Evolutionary conservation across 768 basidiomycete genomes (phyloP).

Genomic region (Leucocoprinus leucothites): DNA sequence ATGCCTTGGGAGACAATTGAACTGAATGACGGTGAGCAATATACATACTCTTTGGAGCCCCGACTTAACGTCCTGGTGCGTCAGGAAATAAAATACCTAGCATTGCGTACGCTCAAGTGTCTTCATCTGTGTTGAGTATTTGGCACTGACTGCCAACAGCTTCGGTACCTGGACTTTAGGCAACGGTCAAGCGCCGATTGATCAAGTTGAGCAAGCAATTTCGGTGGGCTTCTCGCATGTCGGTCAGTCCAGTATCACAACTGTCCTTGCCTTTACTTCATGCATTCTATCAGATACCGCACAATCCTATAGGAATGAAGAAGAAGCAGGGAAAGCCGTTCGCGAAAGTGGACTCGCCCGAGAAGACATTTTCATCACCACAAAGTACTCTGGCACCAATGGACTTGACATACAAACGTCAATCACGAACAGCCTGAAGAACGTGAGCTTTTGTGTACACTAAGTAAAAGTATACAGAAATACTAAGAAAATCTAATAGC

Average conservation of each 20-base stretch:
- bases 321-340: slow-evolving; percentile 50
- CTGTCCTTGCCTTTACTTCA: not conserved
- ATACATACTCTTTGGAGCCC: not conserved
- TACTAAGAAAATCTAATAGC: slow-evolving; percentile 30
- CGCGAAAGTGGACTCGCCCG: slow-evolving; percentile 55
- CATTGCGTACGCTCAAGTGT: slow-evolving; percentile 34
- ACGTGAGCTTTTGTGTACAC: slow-evolving; percentile 32
- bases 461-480: not conserved
- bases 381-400: slow-evolving; percentile 55
- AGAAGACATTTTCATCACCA: slow-evolving; percentile 59
- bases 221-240: slow-evolving; percentile 60
- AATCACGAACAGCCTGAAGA: slow-evolving; percentile 52
- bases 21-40: slow-evolving; percentile 53
- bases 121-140: not conserved
- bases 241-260: slow-evolving; percentile 34
- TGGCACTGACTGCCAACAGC: slow-evolving; percentile 16
- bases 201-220: slow-evolving; percentile 61
- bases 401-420: slow-evolving; percentile 53
- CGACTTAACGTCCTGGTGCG: not conserved
- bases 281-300: slow-evolving; percentile 46
- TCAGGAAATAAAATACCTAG: slow-evolving; percentile 48
- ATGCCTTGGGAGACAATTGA: slow-evolving; percentile 62
- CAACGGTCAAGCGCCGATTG: slow-evolving; percentile 47
- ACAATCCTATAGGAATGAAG: slow-evolving; percentile 59
- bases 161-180: slow-evolving; percentile 69